Evolutionary conservation across 495 filamentous ascomycete genomes (phyloP).

Genomic region (Delitschia confertaspora): DNA sequence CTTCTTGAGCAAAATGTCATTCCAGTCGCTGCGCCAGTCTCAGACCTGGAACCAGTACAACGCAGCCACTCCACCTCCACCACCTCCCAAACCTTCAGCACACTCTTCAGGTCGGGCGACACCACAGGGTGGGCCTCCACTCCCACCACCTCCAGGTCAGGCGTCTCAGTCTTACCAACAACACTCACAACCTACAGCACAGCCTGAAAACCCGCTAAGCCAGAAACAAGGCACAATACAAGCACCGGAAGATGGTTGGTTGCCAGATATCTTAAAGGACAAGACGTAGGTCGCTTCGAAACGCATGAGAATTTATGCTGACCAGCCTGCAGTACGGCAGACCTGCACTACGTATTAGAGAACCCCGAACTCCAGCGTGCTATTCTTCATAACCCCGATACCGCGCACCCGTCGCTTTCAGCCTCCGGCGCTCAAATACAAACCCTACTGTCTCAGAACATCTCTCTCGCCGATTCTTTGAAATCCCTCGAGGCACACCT

Average conservation of each 20-base stretch:
- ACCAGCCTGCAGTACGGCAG: conserved; percentile 29
- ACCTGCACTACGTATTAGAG: conserved; percentile 34
- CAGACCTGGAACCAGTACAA: conserved; percentile 30
- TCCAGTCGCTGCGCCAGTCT: conserved; percentile 26
- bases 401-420: conserved; percentile 54
- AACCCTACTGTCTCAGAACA: conserved; percentile 56
- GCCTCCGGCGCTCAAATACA: conserved; percentile 48
- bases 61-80: conserved; percentile 33
- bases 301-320: conserved; percentile 1
- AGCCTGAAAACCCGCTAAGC: conserved; percentile 15
- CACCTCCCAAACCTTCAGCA: conserved; percentile 36
- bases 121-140: conserved; percentile 32
- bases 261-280: conserved; percentile 33
- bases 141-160: conserved; percentile 33
- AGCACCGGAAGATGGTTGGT: conserved; percentile 35
- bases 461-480: conserved; percentile 55
- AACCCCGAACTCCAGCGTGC: conserved; percentile 33
- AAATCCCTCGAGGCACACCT: conserved; percentile 52
- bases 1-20: conserved; percentile 26
- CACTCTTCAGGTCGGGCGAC: conserved; percentile 30
- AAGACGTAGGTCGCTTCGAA: conserved; percentile 31
- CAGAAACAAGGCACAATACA: conserved; percentile 11
- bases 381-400: conserved; percentile 46
- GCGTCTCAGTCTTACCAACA: conserved; percentile 19
- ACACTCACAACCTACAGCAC: conserved; percentile 6